Evolutionary conservation across 768 basidiomycete species (phyloP), one percentile per base, ranked within the genome.

Genomic region (Auriculariales sp.): DNA sequence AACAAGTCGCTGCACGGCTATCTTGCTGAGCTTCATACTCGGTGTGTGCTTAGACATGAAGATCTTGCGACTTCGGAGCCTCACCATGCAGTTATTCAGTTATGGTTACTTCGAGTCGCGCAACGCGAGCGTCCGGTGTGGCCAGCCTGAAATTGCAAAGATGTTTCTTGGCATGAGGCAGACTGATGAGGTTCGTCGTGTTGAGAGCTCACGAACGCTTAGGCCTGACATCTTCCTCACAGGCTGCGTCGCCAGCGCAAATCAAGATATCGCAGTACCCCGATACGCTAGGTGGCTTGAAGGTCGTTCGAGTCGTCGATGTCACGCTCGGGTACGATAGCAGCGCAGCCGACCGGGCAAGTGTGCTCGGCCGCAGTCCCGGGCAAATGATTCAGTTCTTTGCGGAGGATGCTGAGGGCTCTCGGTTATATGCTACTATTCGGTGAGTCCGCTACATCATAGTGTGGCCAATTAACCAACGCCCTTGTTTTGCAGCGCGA

Each of bases 151-250:
- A 19, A 79, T 84, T 49, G 73, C 83, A 52, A 60, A 58, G 32
- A 86, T 93, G 36, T 93, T 93, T 54, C 58, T 66, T 3, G 70
- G 70, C 7, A 66, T 93, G 24, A 76, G 89, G 22, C 71, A 70
- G 12, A 27, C 39, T 53, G 71, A 71, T 48, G 52, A 66, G 55
- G 61, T 64, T 52, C 24, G 17, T 19, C 4, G 3, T 27, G n/a
- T 28, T 46, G 12, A 31, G 46, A 47, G 36, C 50, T 15, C 27
- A 11, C 34, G 4, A 45, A 19, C 28, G 52, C 50, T 35, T 42
- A n/a, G n/a, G n/a, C n/a, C n/a, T n/a, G 25, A 3, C 17, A 19
- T 30, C 33, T 47, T 54, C 54, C 4, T 33, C 28, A 36, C 49
- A 48, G 15, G 45, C 25, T 29, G 19, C 11, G 12, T 11, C 42